phyloP scores from a whole-genome alignment of 2,329 filamentous ascomycete species.

The Aspergillus sojae region DNA sequence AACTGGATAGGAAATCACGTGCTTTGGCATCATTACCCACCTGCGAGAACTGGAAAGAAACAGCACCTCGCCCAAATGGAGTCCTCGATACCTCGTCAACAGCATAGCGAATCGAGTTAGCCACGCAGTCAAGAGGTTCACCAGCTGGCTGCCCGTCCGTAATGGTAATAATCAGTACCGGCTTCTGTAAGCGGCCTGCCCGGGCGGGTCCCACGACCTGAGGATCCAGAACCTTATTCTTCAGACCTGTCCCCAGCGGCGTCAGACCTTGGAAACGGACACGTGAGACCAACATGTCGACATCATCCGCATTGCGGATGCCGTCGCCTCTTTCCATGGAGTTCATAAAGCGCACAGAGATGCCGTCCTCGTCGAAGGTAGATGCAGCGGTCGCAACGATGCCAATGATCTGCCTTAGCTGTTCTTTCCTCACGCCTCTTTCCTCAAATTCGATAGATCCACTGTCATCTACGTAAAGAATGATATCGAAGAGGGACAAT shows the following conservation, averaged over 20 bases:
- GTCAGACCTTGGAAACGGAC: slow-evolving; percentile 68
- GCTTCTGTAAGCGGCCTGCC: slow-evolving; percentile 60
- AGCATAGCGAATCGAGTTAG: slow-evolving; percentile 60
- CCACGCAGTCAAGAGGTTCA: slow-evolving; percentile 59
- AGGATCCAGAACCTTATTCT: slow-evolving; percentile 65
- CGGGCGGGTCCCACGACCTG: slow-evolving; percentile 59
- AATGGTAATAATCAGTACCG: slow-evolving; percentile 66
- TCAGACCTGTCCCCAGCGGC: slow-evolving; percentile 65
- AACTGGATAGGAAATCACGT: slow-evolving; percentile 63
- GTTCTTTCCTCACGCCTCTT: slow-evolving; percentile 66
- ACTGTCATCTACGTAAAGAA: slow-evolving; percentile 69
- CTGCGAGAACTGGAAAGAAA: slow-evolving; percentile 70
- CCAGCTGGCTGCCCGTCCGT: slow-evolving; percentile 69
- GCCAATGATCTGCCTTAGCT: slow-evolving; percentile 65
- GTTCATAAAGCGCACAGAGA: slow-evolving; percentile 72
- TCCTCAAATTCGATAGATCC: slow-evolving; percentile 72
- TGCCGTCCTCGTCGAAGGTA: slow-evolving; percentile 70
- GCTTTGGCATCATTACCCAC: slow-evolving; percentile 69
- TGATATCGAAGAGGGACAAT: slow-evolving; percentile 63
- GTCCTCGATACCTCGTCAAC: slow-evolving; percentile 53
- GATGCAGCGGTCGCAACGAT: slow-evolving; percentile 66
- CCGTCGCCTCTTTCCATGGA: slow-evolving; percentile 56
- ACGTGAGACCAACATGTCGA: slow-evolving; percentile 59
- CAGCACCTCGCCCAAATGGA: slow-evolving; percentile 59
- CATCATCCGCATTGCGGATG: slow-evolving; percentile 60